A percentile compares a stretch with the other conserved stretches of the same genome.
Evolutionary conservation across 371 early-diverging fungal species (phyloP).

Genomic region (Rhizomucor pusillus): DNA sequence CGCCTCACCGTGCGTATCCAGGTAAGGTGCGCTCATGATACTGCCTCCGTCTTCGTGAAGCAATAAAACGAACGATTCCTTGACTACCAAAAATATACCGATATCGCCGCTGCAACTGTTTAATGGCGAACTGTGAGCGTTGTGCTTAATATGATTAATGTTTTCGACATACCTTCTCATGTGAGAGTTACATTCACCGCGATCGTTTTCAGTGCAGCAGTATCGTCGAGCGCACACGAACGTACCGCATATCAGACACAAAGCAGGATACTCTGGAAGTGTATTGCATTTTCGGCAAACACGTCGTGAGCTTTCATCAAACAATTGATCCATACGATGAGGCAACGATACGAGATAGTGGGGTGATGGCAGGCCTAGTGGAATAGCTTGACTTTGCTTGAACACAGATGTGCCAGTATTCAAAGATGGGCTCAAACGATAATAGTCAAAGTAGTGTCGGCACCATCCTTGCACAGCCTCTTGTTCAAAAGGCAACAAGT

Average conservation of each 20-base stretch:
- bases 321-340: constrained; percentile 74
- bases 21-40: constrained; percentile 88
- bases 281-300: constrained; percentile 82
- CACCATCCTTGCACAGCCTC: constrained; percentile 33
- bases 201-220: constrained; percentile 84
- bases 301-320: constrained; percentile 75
- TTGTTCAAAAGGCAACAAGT: constrained; percentile 21
- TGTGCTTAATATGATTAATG: neutral
- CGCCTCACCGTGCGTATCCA: constrained; percentile 94
- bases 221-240: constrained; percentile 89
- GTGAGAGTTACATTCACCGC: constrained; percentile 92
- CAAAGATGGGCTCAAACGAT: neutral
- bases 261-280: constrained; percentile 83
- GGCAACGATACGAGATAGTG: constrained; percentile 78
- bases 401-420: neutral
- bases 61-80: constrained; percentile 77
- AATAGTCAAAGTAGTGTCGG: constrained; percentile 21
- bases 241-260: constrained; percentile 92
- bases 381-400: constrained; percentile 9
- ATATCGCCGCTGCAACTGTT: constrained; percentile 88
- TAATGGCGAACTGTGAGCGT: constrained; percentile 2
- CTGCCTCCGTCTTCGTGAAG: constrained; percentile 82
- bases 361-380: constrained; percentile 53
- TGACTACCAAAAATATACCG: constrained; percentile 87
- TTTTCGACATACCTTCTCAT: constrained; percentile 55